Conservation (phyloP, 176 grass and related monocot genomes). For the Musa schizocarpa region DNA sequence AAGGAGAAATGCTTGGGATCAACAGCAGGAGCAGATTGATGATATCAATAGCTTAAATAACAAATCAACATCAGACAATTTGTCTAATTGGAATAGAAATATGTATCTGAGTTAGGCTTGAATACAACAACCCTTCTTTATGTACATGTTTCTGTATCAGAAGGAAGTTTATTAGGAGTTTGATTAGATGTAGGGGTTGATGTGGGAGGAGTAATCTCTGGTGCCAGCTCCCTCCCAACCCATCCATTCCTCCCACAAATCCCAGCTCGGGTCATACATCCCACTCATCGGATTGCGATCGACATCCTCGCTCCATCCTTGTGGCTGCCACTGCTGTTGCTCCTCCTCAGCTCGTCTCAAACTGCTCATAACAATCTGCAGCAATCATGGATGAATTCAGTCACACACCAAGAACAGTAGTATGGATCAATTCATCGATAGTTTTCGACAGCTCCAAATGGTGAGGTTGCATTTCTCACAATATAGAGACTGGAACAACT, state of each 20-base stretch:
- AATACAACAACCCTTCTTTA: not conserved
- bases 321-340: not conserved
- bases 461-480: no score
- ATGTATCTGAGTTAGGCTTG: no score
- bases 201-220: slow-evolving; percentile 24
- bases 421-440: not conserved
- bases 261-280: slow-evolving; percentile 17
- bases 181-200: slow-evolving; percentile 22
- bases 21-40: no score
- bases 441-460: not conserved
- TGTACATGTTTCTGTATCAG: not conserved
- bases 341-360: slow-evolving; percentile 20
- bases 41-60: no score
- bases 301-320: not conserved
- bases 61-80: no score
- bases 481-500: no score
- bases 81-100: no score
- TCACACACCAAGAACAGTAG: not conserved
- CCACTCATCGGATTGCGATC: not conserved
- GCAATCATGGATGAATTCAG: not conserved
- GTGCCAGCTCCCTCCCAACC: slow-evolving; percentile 25
- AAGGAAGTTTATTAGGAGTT: not conserved
- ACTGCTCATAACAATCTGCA: slow-evolving; percentile 9
- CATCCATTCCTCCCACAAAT: slow-evolving; percentile 31
- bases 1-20: no score